Evolutionary conservation across 2,329 filamentous ascomycete species (phyloP), one percentile per base, ranked within the genome.

Genomic region (Tetracladium maxilliforme): DNA sequence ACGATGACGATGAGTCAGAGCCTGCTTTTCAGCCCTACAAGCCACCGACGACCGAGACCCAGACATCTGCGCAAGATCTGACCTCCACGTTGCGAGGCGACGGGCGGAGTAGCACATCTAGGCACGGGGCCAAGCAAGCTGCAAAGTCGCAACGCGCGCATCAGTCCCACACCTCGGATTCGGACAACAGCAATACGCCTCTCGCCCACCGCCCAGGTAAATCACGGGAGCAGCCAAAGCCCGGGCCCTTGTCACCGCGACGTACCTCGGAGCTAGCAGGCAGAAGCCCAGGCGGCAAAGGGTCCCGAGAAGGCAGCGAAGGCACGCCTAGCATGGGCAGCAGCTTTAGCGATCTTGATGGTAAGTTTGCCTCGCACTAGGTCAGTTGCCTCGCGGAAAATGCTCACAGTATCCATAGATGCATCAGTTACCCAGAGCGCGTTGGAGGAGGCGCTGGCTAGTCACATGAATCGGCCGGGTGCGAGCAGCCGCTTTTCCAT

Each of bases 301-400:
- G 51, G 15, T 61, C 54, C 0, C 58, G 61, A 9, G 71, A 77
- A 33, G 69, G 68, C 9, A 82, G 75, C 40, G 76, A 83, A 33
- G 75, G 75, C 10, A 76, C 73, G 10, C 77, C 75, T 2, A 83
- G 77, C 38, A 83, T 84, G 71, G 78, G 80, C 2, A 87, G 80
- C 45, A 86, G 79, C 39, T 90, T 83, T 40, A 87, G 79, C 48
- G 82, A 90, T 52, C 61, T 92, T 21, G 81, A 87, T 44, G 79
- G 78, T 69, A 55, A 31, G 46, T 37, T 15, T 28, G 10, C 25
- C n/a, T 30, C 22, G 21, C 10, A 24, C 24, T 26, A 25, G 7
- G 16, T 25, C 24, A 25, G 6, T 12, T 32, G n/a, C n/a, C n/a
- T n/a, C n/a, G n/a, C n/a, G n/a, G n/a, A n/a, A n/a, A n/a, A n/a